A percentile compares a stretch with the other conserved stretches of the same genome.
phyloP scores from a whole-genome alignment of 2,329 filamentous ascomycete species.

The Cladosporium sp. region DNA sequence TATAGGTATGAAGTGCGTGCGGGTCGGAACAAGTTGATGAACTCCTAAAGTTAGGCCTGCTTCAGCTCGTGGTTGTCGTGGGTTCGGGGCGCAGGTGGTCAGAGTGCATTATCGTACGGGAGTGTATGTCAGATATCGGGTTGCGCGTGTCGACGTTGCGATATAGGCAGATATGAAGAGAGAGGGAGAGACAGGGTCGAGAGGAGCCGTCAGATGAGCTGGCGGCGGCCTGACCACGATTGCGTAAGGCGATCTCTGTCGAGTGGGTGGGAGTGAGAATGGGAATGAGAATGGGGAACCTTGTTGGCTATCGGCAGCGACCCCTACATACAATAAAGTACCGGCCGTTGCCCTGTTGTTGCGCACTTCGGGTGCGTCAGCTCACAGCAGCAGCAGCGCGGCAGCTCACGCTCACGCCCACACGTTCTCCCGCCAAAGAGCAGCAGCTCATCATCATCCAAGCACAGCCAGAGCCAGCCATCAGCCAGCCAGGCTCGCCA shows the following conservation, averaged over 20 bases:
- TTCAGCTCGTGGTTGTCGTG: conserved; percentile 5
- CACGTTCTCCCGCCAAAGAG: no score
- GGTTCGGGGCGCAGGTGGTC: neutral
- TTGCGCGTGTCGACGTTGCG: neutral
- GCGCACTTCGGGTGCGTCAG: neutral
- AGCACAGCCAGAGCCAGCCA: no score
- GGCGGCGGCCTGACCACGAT: neutral
- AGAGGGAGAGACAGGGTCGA: neutral
- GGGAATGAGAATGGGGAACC: neutral
- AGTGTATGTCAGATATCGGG: neutral
- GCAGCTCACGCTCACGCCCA: no score
- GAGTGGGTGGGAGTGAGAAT: no score
- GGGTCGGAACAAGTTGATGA: neutral
- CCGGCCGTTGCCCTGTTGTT: neutral
- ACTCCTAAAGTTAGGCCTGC: neutral
- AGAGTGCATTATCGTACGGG: neutral
- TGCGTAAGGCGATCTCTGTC: neutral
- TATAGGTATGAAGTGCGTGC: conserved; percentile 3
- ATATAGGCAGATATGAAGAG: neutral
- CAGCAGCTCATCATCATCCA: no score
- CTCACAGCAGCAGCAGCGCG: neutral
- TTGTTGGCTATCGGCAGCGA: neutral
- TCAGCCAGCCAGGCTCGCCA: neutral
- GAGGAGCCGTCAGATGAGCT: neutral
- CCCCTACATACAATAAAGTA: neutral